These are phyloP conservation scores for Sanghuangporus baumii DNA, from an alignment of 1,284 basidiomycete genomes.

Conservation along the genomic window DNA sequence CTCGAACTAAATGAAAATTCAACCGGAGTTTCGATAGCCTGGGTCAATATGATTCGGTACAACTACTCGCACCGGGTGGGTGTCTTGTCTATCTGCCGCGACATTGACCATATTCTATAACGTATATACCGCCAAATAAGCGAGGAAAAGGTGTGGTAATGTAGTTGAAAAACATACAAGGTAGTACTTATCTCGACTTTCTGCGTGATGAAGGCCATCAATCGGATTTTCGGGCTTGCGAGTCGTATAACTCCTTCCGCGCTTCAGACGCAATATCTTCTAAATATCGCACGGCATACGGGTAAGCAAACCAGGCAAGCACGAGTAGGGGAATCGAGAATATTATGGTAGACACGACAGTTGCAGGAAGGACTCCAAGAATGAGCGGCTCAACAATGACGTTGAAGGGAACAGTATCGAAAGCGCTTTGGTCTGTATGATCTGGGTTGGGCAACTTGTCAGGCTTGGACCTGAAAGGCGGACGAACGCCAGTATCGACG, in stretches of 20 bases:
- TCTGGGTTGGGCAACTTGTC: neutral
- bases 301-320: slow-evolving; percentile 26
- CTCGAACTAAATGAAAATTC: too few species aligned
- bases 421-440: neutral
- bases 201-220: too few species aligned
- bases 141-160: too few species aligned
- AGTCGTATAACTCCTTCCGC: slow-evolving; percentile 25
- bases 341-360: slow-evolving; percentile 41
- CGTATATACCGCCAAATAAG: too few species aligned
- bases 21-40: too few species aligned
- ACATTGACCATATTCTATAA: too few species aligned
- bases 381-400: slow-evolving; percentile 54
- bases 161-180: too few species aligned
- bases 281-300: slow-evolving; percentile 28
- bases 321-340: slow-evolving; percentile 32
- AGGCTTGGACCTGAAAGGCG: neutral
- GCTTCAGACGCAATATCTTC: slow-evolving; percentile 31
- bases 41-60: too few species aligned
- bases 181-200: too few species aligned
- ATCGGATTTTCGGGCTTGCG: too few species aligned
- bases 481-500: slow-evolving; percentile 43
- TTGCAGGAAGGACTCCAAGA: slow-evolving; percentile 51
- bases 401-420: slow-evolving; percentile 38
- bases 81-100: too few species aligned
- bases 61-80: too few species aligned